These are phyloP conservation scores for Umbelopsis vinacea DNA, from an alignment of 192 early-diverging fungal genomes.

Conservation along the genomic window DNA sequence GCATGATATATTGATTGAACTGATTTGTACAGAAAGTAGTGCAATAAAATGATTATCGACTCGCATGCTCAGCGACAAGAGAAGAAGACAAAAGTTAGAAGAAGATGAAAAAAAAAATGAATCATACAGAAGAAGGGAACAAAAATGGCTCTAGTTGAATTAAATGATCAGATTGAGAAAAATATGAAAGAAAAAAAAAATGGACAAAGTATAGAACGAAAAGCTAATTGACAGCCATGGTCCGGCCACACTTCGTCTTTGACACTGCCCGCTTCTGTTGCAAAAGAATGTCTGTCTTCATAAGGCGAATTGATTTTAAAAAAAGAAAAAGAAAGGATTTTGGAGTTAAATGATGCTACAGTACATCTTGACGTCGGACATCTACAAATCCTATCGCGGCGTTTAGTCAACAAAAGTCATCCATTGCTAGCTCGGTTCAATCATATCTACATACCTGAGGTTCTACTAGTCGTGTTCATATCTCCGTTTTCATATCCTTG, in stretches of 20 bases:
- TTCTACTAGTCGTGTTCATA: background rate
- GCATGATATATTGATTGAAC: background rate
- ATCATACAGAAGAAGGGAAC: background rate
- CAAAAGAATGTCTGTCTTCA: background rate
- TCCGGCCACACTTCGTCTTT: background rate
- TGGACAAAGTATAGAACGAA: background rate
- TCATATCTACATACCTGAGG: background rate
- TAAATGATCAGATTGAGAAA: background rate
- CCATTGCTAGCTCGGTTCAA: no score
- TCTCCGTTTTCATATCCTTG: constrained; percentile 7
- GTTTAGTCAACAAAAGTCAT: no score
- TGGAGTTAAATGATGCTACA: background rate
- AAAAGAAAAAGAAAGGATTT: background rate
- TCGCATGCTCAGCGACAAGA: background rate
- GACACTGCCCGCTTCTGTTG: background rate
- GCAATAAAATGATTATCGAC: background rate
- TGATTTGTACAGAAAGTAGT: background rate
- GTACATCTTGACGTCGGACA: constrained; percentile 1
- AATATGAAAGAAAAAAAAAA: background rate
- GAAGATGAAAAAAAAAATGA: background rate
- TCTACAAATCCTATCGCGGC: constrained; percentile 4
- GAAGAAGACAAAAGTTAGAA: background rate
- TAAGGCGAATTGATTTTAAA: background rate
- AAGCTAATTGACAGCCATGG: constrained; percentile 1
- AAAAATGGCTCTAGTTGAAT: background rate